phyloP scores from a whole-genome alignment of 2,329 filamentous ascomycete genomes.

The Fusarium tanahbumbuense region DNA sequence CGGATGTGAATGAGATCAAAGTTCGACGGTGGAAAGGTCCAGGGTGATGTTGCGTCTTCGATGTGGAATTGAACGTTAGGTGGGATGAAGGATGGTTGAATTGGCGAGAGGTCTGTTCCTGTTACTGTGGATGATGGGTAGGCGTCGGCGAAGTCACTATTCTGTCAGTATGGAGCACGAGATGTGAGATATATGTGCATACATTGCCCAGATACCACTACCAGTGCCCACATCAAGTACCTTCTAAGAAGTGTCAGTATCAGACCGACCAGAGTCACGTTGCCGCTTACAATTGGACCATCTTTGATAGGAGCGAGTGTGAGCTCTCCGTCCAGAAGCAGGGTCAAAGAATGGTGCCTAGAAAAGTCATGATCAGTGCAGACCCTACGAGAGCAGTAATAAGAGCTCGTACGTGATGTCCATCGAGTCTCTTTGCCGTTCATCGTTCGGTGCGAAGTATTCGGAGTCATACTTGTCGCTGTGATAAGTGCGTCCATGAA shows the following conservation, averaged over 20 bases:
- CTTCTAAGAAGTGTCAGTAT: background rate
- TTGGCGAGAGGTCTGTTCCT: constrained; percentile 14
- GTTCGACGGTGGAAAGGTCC: background rate
- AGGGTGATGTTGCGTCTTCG: background rate
- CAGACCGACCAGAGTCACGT: fast-evolving
- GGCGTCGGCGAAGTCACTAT: constrained; percentile 14
- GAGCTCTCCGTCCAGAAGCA: background rate
- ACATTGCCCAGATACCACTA: constrained; percentile 7
- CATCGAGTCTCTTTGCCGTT: constrained; percentile 18
- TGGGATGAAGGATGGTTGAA: constrained; percentile 1
- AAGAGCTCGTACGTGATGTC: constrained; percentile 14
- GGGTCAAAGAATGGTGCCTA: background rate
- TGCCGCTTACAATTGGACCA: background rate
- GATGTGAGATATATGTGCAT: background rate
- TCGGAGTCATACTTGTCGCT: background rate
- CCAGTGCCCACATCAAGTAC: background rate
- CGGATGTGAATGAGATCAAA: constrained; percentile 19
- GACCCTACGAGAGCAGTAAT: too few species aligned
- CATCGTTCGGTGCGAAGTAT: constrained; percentile 12
- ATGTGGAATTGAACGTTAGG: constrained; percentile 15
- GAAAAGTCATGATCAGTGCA: too few species aligned
- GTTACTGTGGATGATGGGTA: background rate
- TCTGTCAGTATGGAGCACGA: background rate
- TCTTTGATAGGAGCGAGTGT: background rate
- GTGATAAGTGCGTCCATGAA: constrained; percentile 15